Base-by-base conservation (phyloP, 768 basidiomycete genomes). In the Trametes gibbosa region DNA sequence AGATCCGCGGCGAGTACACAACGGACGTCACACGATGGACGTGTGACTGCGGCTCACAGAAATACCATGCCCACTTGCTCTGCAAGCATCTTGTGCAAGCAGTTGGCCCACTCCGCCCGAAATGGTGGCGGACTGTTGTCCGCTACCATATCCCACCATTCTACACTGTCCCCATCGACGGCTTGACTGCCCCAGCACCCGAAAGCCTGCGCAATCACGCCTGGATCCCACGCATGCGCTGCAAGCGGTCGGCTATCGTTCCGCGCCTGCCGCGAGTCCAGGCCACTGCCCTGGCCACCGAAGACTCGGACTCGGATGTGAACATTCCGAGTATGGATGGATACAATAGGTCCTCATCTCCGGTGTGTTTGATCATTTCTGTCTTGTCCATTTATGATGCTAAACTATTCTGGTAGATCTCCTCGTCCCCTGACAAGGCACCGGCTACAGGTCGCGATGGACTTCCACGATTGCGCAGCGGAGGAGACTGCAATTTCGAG, bases 51-150 rank as follows among this genome's bases (percentile, higher is more conserved):
- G 60, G 60, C 12, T 50, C 60, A 3, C 60, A 62, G 50, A 62
- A 62, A 32, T 62, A 62, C 43, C 60, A 62, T 27, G 39, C 60
- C 6, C 23, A 56, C 24, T 41, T 62, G 12, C 41, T 62, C 6
- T 62, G 60, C 50, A 62, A 62, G 45, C 60, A 62, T 34, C 60
- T 62, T 12, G 56, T 62, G 1, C 60, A 57, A 19, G 54, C 60
- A 2, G 55, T 25, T 3, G 45, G 41, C 2, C 3, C 12, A 16
- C 17, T 42, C 21, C n/a, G 19, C 21, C 16, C 41, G 17, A 8
- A 17, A 14, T 42, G 41, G 41, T 42, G 41, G 41, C 41, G 16
- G 19, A 42, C 10, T 0, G 57, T 39, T 2, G 25, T n/a, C 5
- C 41, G 53, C 19, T 59, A 50, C 27, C 62, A 63, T 24, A 46